These are phyloP conservation scores for Solidago caesia DNA, from an alignment of 129 eudicot species.

Conservation along the genomic window DNA sequence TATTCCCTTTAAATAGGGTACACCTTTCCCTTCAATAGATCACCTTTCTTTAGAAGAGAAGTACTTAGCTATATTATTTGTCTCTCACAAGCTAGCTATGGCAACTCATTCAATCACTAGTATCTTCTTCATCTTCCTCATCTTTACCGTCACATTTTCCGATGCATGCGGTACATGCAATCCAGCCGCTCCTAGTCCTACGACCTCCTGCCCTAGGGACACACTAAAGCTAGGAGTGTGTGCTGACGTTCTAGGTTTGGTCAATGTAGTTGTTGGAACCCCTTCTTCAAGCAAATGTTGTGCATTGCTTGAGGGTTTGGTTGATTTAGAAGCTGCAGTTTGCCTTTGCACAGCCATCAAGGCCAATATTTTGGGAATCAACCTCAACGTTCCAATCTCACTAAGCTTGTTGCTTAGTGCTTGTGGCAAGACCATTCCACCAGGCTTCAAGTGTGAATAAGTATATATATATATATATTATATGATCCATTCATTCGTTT, in stretches of 20 bases:
- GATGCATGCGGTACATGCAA: conserved; percentile 45
- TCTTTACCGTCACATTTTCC: conserved; percentile 38
- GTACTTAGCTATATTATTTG: conserved; percentile 12
- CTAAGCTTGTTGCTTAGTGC: conserved; percentile 58
- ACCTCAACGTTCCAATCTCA: conserved; percentile 58
- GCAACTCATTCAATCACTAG: conserved; percentile 31
- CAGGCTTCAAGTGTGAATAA: conserved; percentile 59
- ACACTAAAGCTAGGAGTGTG: conserved; percentile 68
- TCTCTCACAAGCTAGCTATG: conserved; percentile 24
- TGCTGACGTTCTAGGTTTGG: conserved; percentile 67
- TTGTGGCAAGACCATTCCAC: conserved; percentile 51
- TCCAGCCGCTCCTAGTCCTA: background rate
- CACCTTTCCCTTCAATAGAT: conserved; percentile 23
- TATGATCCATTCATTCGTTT: conserved; percentile 16
- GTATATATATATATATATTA: background rate
- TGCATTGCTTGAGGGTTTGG: conserved; percentile 55
- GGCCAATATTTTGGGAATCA: conserved; percentile 67
- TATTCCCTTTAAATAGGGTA: conserved; percentile 39
- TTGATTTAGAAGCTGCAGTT: conserved; percentile 64
- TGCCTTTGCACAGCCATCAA: conserved; percentile 76
- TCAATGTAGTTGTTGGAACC: conserved; percentile 47
- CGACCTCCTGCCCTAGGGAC: conserved; percentile 52
- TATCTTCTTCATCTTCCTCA: conserved; percentile 44
- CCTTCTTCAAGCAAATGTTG: conserved; percentile 60
- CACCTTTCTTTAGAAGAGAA: conserved; percentile 15